These are phyloP conservation scores for Pelargonium citronellum DNA, from an alignment of 441 rosid genomes.

Conservation along the genomic window DNA sequence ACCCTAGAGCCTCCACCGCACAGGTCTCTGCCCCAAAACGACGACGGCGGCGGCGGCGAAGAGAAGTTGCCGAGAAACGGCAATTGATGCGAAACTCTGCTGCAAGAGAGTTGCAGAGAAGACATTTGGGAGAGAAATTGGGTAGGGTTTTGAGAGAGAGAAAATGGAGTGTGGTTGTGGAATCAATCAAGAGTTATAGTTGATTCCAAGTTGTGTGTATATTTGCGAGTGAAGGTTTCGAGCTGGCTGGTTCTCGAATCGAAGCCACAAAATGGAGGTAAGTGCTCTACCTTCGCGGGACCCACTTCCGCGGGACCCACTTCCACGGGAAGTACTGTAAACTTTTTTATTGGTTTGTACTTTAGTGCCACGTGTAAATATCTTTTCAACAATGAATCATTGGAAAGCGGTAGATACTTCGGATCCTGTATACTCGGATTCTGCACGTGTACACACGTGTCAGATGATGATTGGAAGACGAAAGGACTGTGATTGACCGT, in stretches of 20 bases:
- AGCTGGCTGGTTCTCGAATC: neutral
- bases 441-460: neutral
- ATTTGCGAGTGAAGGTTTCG: neutral
- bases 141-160: conserved; percentile 2
- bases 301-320: neutral
- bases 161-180: neutral
- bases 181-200: neutral
- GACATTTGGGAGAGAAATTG: conserved; percentile 26
- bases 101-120: conserved; percentile 35
- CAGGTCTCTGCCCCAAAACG: conserved; percentile 25
- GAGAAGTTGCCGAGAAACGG: conserved; percentile 19
- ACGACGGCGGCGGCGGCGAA: neutral
- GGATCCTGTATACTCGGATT: neutral
- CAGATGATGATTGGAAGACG: neutral
- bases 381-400: too few relatives aligned
- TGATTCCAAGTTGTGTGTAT: neutral
- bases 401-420: neutral
- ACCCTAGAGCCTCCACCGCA: conserved; percentile 21
- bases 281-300: neutral
- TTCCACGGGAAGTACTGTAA: neutral
- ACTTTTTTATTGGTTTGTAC: neutral
- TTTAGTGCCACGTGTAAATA: neutral
- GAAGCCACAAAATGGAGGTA: neutral
- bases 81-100: conserved; percentile 36
- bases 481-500: neutral